Evolutionary conservation across 495 filamentous ascomycete species (phyloP).

Genomic region (Massariosphaeria phaeospora): DNA sequence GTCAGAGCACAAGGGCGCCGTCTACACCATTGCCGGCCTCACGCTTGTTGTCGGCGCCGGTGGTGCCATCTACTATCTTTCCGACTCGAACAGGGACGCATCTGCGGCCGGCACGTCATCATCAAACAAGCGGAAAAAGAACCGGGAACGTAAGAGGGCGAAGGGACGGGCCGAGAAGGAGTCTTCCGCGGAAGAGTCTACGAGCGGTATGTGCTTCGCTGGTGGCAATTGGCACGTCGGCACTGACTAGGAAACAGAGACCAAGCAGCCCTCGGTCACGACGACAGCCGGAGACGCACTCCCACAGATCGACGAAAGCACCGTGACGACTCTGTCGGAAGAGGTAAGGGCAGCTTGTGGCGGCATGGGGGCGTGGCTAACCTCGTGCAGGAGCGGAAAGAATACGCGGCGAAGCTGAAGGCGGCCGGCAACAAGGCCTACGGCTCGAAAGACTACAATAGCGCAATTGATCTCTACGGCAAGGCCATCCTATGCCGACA

Average conservation of each 20-base stretch:
- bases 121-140: constrained; percentile 48
- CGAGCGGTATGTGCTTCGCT: too few relatives aligned
- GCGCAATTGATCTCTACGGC: constrained; percentile 88
- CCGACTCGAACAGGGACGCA: constrained; percentile 41
- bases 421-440: constrained; percentile 95
- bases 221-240: too few relatives aligned
- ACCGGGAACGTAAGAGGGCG: constrained; percentile 55
- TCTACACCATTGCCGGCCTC: constrained; percentile 92
- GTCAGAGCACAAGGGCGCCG: constrained; percentile 87
- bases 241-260: constrained; percentile 36
- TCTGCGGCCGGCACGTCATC: constrained; percentile 4
- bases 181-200: constrained; percentile 36
- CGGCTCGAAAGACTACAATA: constrained; percentile 81
- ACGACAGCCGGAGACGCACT: constrained; percentile 71
- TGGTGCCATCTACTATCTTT: constrained; percentile 86
- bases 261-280: constrained; percentile 47
- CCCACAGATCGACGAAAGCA: constrained; percentile 77
- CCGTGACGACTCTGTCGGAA: constrained; percentile 62
- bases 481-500: constrained; percentile 95
- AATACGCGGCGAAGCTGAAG: constrained; percentile 86
- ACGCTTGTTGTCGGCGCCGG: constrained; percentile 85
- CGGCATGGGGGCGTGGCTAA: constrained; percentile 1
- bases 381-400: constrained; percentile 57
- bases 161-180: constrained; percentile 59
- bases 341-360: constrained; percentile 45